Percentiles rank a stretch among this genome's conserved stretches.
Conservation (phyloP, 2,329 filamentous ascomycete species). For the Xylaria sp. region DNA sequence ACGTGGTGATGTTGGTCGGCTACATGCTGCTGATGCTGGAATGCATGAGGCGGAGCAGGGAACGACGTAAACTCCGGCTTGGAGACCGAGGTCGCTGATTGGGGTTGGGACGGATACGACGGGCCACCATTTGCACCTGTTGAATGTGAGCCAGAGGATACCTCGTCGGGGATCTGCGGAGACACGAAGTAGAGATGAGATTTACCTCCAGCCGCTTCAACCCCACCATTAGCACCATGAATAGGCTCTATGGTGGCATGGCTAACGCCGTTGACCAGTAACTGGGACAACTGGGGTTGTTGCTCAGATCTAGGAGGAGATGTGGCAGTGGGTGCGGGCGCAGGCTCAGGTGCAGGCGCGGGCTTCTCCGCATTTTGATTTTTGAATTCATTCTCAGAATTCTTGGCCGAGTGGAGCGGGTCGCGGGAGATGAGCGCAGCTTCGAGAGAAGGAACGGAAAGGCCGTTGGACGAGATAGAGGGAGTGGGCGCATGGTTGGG, state of each 20-base stretch:
- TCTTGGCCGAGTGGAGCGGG: constrained; percentile 39
- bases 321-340: constrained; percentile 35
- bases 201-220: constrained; percentile 35
- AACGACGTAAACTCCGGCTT: constrained; percentile 40
- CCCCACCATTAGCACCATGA: constrained; percentile 18
- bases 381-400: constrained; percentile 42
- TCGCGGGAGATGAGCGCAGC: constrained; percentile 47
- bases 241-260: constrained; percentile 27
- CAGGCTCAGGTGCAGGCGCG: constrained; percentile 34
- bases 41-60: constrained; percentile 35
- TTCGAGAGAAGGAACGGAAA: constrained; percentile 48
- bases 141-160: constrained; percentile 17
- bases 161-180: neutral
- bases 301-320: constrained; percentile 30
- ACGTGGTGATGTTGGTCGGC: constrained; percentile 41
- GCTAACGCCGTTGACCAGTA: constrained; percentile 32
- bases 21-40: constrained; percentile 39
- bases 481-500: constrained; percentile 35
- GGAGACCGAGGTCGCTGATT: constrained; percentile 41
- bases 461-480: constrained; percentile 41
- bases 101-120: constrained; percentile 39
- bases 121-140: constrained; percentile 28
- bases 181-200: neutral
- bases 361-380: constrained; percentile 46
- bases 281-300: constrained; percentile 13